A percentile compares a stretch with the other conserved stretches of the same genome.
These are phyloP conservation scores for Annona squamosa DNA, from an alignment of 164 flowering plant genomes.

Conservation along the genomic window DNA sequence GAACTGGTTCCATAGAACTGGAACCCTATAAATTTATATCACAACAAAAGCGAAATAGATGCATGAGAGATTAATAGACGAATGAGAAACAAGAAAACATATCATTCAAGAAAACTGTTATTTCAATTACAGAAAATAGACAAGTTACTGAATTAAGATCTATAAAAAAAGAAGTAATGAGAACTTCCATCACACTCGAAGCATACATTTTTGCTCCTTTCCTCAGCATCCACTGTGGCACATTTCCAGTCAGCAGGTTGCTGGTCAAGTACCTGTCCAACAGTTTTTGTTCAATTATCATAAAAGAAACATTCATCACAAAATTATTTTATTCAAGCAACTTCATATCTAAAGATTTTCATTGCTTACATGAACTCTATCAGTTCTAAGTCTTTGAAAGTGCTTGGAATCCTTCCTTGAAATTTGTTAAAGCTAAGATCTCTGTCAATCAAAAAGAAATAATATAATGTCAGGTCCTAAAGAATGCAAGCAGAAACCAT, in stretches of 20 bases:
- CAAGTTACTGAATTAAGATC: background rate
- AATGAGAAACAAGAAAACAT: background rate
- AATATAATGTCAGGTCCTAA: background rate
- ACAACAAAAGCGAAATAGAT: background rate
- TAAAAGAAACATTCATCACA: background rate
- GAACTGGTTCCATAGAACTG: no score
- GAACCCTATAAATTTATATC: background rate
- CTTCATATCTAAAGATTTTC: background rate
- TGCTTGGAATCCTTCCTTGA: conserved; percentile 40
- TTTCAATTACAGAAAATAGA: no score
- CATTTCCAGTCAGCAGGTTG: background rate
- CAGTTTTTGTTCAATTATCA: background rate
- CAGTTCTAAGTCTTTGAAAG: conserved; percentile 5
- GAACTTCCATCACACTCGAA: background rate
- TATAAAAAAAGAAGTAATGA: background rate
- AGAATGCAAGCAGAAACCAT: background rate
- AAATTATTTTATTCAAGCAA: background rate
- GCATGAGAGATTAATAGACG: background rate
- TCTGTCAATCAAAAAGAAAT: conserved; percentile 21
- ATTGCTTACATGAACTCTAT: conserved; percentile 34
- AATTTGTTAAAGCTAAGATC: conserved; percentile 67
- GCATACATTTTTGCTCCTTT: background rate
- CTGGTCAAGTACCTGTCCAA: background rate
- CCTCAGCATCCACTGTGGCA: background rate
- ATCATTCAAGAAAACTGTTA: background rate